These are phyloP conservation scores for Conringia planisiliqua DNA, from an alignment of 345 rosid genomes.

Conservation along the genomic window DNA sequence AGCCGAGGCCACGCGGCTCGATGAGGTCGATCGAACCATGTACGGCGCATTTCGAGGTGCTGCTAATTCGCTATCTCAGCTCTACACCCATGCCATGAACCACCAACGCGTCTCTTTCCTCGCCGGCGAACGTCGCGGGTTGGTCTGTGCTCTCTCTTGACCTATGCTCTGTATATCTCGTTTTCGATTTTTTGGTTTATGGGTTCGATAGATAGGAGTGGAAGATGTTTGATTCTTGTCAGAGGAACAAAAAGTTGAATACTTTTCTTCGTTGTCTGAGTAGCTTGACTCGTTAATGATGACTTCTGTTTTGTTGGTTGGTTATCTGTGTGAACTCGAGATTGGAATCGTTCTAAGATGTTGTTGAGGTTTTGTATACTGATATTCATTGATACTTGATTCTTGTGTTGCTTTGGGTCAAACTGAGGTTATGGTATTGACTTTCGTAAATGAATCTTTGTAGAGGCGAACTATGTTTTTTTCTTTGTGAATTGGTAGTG, in stretches of 20 bases:
- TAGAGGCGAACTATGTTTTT: neutral
- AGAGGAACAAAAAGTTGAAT: neutral
- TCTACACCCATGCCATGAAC: slow-evolving; percentile 74
- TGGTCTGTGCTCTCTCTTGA: slow-evolving; percentile 33
- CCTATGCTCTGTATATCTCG: neutral
- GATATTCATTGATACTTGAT: neutral
- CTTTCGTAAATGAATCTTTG: neutral
- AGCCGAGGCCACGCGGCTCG: slow-evolving; percentile 72
- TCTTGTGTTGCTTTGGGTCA: neutral
- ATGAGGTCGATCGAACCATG: slow-evolving; percentile 93
- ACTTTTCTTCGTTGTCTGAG: neutral
- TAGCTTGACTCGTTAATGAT: neutral
- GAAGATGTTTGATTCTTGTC: neutral
- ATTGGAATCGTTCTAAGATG: neutral
- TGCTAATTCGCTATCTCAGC: slow-evolving; percentile 93
- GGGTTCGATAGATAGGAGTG: neutral
- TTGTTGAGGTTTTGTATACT: neutral
- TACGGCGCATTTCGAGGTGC: slow-evolving; percentile 84
- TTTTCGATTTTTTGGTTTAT: neutral
- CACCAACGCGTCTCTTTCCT: slow-evolving; percentile 76
- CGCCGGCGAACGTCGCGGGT: slow-evolving; percentile 72
- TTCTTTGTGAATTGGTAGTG: neutral
- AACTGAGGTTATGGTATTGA: neutral
- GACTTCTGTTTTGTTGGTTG: neutral
- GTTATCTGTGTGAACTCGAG: neutral